A percentile compares a stretch with the other conserved stretches of the same genome.
These are phyloP conservation scores for Agarophyton chilense DNA, from an alignment of 23 red algal genomes.

Conservation along the genomic window DNA sequence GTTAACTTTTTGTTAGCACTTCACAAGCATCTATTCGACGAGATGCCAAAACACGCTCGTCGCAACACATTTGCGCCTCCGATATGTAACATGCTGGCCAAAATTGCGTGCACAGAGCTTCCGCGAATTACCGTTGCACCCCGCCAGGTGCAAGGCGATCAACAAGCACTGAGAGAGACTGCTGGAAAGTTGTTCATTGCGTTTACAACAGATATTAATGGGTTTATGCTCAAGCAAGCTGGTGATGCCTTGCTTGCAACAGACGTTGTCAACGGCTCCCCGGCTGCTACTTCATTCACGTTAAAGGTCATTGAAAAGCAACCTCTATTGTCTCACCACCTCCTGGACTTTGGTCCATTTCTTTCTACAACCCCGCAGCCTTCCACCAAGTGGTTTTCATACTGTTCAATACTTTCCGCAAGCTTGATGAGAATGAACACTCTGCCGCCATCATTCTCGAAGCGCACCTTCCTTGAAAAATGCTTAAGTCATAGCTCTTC, in stretches of 20 bases:
- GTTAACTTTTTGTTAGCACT: slow-evolving; percentile 14
- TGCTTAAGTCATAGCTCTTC: slow-evolving; percentile 4
- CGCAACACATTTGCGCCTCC: slow-evolving; percentile 16
- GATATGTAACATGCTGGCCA: slow-evolving; percentile 3
- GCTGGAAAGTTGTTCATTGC: slow-evolving; percentile 18
- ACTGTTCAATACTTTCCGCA: neutral
- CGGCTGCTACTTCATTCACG: neutral
- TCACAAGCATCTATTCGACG: slow-evolving; percentile 11
- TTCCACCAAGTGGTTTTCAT: slow-evolving; percentile 36
- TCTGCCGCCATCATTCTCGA: neutral
- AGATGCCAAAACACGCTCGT: neutral
- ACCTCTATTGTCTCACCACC: neutral
- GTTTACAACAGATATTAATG: slow-evolving; percentile 23
- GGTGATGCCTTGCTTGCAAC: neutral
- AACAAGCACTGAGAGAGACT: neutral
- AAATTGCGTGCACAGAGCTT: slow-evolving; percentile 28
- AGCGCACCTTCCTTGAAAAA: slow-evolving; percentile 19
- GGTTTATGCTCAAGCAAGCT: neutral
- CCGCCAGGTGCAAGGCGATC: slow-evolving; percentile 1
- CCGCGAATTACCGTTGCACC: slow-evolving; percentile 18
- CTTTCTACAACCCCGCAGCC: neutral
- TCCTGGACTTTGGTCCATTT: neutral
- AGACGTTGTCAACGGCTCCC: neutral
- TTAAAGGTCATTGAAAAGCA: slow-evolving; percentile 29
- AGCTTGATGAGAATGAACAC: neutral